Evolutionary conservation across 1,139 yeast genomes (phyloP).

Genomic region (Pichia sp.): DNA sequence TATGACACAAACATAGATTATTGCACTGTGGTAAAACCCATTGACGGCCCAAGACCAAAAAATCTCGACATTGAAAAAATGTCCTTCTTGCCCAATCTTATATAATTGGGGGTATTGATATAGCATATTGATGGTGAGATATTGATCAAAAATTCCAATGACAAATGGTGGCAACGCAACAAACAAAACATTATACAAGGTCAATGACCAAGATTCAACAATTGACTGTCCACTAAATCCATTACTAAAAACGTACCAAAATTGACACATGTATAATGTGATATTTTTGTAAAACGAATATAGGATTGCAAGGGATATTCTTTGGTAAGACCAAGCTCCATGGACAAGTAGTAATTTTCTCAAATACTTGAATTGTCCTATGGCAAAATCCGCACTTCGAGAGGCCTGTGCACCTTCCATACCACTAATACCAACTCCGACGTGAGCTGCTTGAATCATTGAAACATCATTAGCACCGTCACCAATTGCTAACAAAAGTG

Average conservation of each 20-base stretch:
- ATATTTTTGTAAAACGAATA: conserved; percentile 95
- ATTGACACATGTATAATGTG: conserved; percentile 94
- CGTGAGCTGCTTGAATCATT: conserved; percentile 98
- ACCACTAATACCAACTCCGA: conserved; percentile 97
- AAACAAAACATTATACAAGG: conserved; percentile 92
- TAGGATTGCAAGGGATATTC: conserved; percentile 85
- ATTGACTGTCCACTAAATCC: conserved; percentile 95
- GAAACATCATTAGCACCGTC: conserved; percentile 99
- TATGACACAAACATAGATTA: conserved; percentile 71
- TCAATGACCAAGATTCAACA: conserved; percentile 96
- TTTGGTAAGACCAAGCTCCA: conserved; percentile 96
- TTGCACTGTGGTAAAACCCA: conserved; percentile 90
- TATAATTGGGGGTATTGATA: conserved; percentile 92
- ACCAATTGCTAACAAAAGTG: conserved; percentile 86
- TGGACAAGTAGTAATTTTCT: conserved; percentile 83
- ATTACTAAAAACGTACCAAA: conserved; percentile 93
- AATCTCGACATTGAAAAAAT: conserved; percentile 82
- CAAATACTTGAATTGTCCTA: conserved; percentile 90
- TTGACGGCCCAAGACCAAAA: conserved; percentile 98
- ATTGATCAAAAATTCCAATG: conserved; percentile 94
- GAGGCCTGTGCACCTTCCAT: conserved; percentile 99
- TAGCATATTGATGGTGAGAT: conserved; percentile 81
- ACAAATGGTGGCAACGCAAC: conserved; percentile 96
- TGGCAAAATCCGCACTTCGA: conserved; percentile 93
- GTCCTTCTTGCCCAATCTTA: conserved; percentile 82